Evolutionary conservation across 108 stramenopile species (phyloP).

Genomic region (Skeletonema costatum): DNA sequence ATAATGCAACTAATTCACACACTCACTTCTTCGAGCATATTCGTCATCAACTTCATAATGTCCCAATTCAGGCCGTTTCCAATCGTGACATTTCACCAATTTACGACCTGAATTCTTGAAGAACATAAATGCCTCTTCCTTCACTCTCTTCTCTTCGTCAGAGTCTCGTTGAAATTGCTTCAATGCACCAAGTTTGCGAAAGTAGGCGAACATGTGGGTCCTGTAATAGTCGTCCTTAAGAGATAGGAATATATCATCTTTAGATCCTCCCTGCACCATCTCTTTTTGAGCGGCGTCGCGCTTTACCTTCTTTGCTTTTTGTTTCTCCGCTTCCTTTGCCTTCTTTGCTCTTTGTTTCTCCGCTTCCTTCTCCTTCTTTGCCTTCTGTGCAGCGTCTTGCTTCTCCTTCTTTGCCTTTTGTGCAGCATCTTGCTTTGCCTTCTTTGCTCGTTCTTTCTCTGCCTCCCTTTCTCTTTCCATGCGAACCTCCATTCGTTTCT

Average conservation of each 20-base stretch:
- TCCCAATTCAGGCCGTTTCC: neutral
- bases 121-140: neutral
- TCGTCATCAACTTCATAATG: neutral
- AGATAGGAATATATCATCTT: neutral
- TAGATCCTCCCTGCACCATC: neutral
- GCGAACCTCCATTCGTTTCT: neutral
- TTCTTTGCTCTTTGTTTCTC: neutral
- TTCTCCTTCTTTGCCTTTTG: no score
- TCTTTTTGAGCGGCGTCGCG: neutral
- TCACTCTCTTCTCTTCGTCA: neutral
- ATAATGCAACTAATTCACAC: neutral
- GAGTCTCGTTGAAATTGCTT: neutral
- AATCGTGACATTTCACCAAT: constrained; percentile 1
- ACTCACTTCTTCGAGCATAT: neutral
- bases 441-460: neutral
- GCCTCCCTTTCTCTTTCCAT: neutral
- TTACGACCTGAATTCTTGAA: neutral
- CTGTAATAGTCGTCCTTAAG: neutral
- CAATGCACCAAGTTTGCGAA: neutral
- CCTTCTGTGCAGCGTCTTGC: no score
- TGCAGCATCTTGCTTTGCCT: neutral
- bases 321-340: neutral
- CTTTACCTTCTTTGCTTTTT: neutral
- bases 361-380: neutral
- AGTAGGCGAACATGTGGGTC: neutral